Conservation (phyloP, 768 basidiomycete species). For the Hemileccinum impolitum region DNA sequence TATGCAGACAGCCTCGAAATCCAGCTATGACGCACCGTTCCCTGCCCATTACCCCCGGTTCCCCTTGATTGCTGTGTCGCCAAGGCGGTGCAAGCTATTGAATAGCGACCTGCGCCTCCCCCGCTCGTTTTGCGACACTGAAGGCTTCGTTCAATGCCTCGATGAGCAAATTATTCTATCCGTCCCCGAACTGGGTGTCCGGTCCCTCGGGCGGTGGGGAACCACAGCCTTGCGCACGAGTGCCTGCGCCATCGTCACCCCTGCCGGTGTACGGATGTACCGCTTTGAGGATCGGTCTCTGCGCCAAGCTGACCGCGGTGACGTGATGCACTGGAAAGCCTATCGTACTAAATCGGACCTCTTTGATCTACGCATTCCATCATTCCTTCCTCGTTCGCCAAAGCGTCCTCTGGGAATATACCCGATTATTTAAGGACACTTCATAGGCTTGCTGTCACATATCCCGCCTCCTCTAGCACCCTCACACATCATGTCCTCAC, state of each 20-base stretch:
- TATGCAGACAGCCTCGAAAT: not conserved
- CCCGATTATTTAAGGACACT: constrained; percentile 23
- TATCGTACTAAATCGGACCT: constrained; percentile 17
- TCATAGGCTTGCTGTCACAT: constrained; percentile 4
- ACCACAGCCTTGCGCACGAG: constrained; percentile 21
- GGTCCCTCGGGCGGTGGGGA: constrained; percentile 15
- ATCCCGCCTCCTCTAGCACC: constrained; percentile 3
- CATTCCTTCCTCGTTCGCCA: constrained; percentile 16
- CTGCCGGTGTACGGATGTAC: not conserved
- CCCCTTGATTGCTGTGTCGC: constrained; percentile 19
- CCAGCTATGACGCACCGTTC: not conserved
- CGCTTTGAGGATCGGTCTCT: constrained; percentile 9
- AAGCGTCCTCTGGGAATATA: constrained; percentile 15
- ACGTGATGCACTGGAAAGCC: constrained; percentile 30
- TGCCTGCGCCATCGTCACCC: constrained; percentile 9
- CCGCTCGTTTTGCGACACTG: not conserved
- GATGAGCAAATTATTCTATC: not conserved
- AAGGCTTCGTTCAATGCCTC: not conserved
- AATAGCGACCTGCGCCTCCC: constrained; percentile 19
- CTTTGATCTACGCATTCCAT: constrained; percentile 18
- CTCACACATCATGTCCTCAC: constrained; percentile 19
- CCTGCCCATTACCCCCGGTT: not conserved
- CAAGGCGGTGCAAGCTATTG: constrained; percentile 21
- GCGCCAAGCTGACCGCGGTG: constrained; percentile 2
- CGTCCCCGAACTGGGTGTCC: not conserved